Evolutionary conservation across 2,329 filamentous ascomycete species (phyloP), one percentile per base, ranked within the genome.

Genomic region (Xylaria sp.): DNA sequence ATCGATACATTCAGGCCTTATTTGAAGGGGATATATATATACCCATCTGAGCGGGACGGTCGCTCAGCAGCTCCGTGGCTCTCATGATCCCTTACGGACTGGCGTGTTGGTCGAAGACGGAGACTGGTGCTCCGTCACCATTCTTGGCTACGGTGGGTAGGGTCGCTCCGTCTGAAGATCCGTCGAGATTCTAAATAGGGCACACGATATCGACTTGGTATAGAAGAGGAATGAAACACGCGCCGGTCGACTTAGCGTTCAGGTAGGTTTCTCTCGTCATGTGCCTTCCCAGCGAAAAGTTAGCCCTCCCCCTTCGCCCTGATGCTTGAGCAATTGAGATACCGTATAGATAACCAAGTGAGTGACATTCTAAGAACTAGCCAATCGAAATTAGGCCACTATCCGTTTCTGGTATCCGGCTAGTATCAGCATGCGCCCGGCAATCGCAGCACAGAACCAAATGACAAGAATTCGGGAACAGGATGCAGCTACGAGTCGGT

Each of bases 61-160:
- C 52, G 46, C 39, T 43, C 32, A 28, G n/a, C n/a, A 3, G 48
- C 59, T 60, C 32, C 45, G 25, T 36, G 23, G 4, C 48, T n/a
- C 39, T 36, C 28, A 55, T 36, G 30, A 20, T 60, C 48, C 60
- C 9, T 41, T 28, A 45, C 50, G 52, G 43, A 20, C 43, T 43
- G 12, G 18, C n/a, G 50, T 8, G 25, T 32, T 46, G 20, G 32
- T 52, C 20, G 34, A 59, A 20, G 60, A 25, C 67, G 65, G 67
- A 70, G 61, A 62, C 9, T 67, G 3, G 50, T 65, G 61, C 41
- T 70, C 65, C 65, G 67, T 32, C 20, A 34, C 67, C 53, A 65
- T 59, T 65, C 61, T 60, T 13, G 59, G 65, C 45, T 25, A 56
- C 18, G 39, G 30, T 28, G 3, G 13, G 15, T 28, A 39, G 39